Evolutionary conservation across 192 early-diverging fungal genomes (phyloP), one percentile per base, ranked within the genome.

Genomic region (Polychytrium aggregatum): DNA sequence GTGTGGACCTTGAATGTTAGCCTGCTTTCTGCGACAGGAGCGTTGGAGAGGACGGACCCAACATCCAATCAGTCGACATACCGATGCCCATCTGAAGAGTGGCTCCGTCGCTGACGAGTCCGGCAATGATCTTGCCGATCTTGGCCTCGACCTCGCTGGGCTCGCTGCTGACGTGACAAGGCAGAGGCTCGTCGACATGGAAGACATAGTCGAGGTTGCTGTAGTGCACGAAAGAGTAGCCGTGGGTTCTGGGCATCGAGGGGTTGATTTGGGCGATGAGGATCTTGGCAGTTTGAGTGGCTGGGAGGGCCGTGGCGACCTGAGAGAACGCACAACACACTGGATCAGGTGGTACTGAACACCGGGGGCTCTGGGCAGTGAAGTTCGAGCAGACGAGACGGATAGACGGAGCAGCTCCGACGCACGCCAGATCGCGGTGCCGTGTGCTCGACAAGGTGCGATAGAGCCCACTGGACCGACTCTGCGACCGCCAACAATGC

Each of bases 81-180:
- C 64, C 70, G 39, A 74, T 74, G 10, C 72, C 72, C 61, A 74
- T 70, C 38, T 74, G 72, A 16, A 74, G 49, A 2, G 58, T 62
- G 6, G 72, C 69, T 11, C 72, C 72, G 50, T 74, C 63, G 16
- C 51, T 29, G 9, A 74, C 62, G 3, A 74, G 53, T 11, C 22
- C 46, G 2, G 72, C 64, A 31, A 74, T 62, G 43, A 48, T 42
- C 42, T 60, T 49, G 24, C 71, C 71, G 65, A 74, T 74, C 41
- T 38, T 16, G 8, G 11, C 20, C 36, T 74, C 71, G n/a, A 62
- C 64, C 3, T 57, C 56, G 10, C 35, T 47, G 13, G 47, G 29
- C 30, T 38, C 34, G 22, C n/a, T 33, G 11, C 46, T 18, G 6
- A 29, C 48, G 14, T 43, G 18, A 1, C 10, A 41, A 1, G 67